These are phyloP conservation scores for Fusarium dlaminii DNA, from an alignment of 2,329 filamentous ascomycete species.

Conservation along the genomic window DNA sequence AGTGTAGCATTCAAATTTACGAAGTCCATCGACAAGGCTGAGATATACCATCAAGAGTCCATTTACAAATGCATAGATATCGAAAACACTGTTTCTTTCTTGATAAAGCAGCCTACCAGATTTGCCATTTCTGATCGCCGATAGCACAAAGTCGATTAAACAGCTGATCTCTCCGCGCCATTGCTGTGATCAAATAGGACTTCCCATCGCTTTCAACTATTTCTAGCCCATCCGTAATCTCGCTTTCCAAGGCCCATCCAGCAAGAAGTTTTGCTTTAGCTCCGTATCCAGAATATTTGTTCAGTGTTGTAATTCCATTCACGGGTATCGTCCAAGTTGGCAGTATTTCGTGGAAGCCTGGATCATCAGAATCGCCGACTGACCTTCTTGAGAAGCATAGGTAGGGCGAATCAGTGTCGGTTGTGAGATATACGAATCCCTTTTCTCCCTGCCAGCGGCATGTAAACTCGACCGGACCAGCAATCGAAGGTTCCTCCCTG, in stretches of 20 bases:
- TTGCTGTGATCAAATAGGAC: slow-evolving; percentile 70
- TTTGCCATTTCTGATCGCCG: slow-evolving; percentile 81
- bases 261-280: slow-evolving; percentile 83
- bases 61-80: neutral
- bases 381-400: slow-evolving; percentile 4
- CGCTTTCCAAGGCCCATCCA: slow-evolving; percentile 75
- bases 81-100: neutral
- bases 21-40: neutral
- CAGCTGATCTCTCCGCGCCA: slow-evolving; percentile 75
- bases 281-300: slow-evolving; percentile 79
- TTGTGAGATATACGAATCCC: slow-evolving; percentile 52
- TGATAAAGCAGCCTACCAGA: slow-evolving; percentile 51
- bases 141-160: slow-evolving; percentile 80
- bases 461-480: slow-evolving; percentile 76
- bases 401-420: neutral
- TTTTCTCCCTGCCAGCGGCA: slow-evolving; percentile 73
- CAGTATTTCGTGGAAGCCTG: slow-evolving; percentile 51
- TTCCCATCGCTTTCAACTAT: slow-evolving; percentile 61
- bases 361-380: neutral
- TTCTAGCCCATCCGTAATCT: slow-evolving; percentile 77
- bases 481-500: neutral
- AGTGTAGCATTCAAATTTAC: neutral
- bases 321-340: slow-evolving; percentile 75
- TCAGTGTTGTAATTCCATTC: slow-evolving; percentile 73
- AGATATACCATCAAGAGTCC: neutral